Evolutionary conservation across 2,329 filamentous ascomycete genomes (phyloP).

Genomic region (Aspergillus novofumigatus): DNA sequence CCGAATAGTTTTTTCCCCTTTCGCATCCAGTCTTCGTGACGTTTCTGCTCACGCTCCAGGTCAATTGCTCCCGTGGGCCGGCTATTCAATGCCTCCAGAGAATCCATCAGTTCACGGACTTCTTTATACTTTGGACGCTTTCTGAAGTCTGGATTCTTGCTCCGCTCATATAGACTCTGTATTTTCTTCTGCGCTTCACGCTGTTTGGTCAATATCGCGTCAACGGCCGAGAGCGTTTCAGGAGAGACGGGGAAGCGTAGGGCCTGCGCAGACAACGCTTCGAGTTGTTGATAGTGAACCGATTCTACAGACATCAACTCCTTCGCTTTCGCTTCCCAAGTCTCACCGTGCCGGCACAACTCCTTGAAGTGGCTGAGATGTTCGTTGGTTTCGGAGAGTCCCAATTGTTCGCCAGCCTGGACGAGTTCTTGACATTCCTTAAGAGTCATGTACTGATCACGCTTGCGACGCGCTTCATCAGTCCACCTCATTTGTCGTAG

Average conservation of each 20-base stretch:
- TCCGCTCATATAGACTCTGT: conserved; percentile 72
- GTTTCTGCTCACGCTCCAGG: conserved; percentile 87
- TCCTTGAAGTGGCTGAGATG: conserved; percentile 72
- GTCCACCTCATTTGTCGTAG: conserved; percentile 88
- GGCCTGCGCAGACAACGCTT: conserved; percentile 83
- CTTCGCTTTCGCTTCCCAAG: conserved; percentile 90
- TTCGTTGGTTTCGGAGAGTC: conserved; percentile 75
- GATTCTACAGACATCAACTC: conserved; percentile 89
- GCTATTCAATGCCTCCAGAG: conserved; percentile 81
- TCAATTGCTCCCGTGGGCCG: conserved; percentile 89
- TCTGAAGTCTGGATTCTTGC: conserved; percentile 67
- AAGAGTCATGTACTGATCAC: conserved; percentile 65
- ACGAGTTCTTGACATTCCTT: conserved; percentile 77
- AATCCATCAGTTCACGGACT: conserved; percentile 84
- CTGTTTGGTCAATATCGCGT: conserved; percentile 92
- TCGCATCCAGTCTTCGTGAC: conserved; percentile 98
- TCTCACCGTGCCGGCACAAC: conserved; percentile 69
- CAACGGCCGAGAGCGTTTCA: conserved; percentile 75
- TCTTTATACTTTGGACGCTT: conserved; percentile 84
- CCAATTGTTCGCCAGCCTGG: conserved; percentile 69
- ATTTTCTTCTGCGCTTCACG: conserved; percentile 90
- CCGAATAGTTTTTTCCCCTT: conserved; percentile 97
- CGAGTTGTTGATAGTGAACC: conserved; percentile 90
- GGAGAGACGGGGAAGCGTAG: conserved; percentile 72
- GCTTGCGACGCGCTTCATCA: conserved; percentile 66